Conservation (phyloP, 2,329 filamentous ascomycete genomes). For the Drechslera avenae region DNA sequence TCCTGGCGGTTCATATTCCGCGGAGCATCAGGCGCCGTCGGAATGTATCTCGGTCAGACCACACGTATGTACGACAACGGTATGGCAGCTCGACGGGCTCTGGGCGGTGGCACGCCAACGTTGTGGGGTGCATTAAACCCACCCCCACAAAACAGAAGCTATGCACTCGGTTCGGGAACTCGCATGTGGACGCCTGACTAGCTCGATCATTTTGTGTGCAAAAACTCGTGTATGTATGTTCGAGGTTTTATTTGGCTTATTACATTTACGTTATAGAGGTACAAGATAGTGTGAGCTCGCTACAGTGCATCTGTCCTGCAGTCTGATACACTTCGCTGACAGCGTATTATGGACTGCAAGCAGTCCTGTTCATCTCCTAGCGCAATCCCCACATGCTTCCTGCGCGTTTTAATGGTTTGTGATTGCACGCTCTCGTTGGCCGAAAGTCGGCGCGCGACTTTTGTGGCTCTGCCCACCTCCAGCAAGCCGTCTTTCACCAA, state of each 20-base stretch:
- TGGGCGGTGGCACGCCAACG: slow-evolving; percentile 11
- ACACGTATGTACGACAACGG: background rate
- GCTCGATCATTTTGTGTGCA: too few species aligned
- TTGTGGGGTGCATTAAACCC: slow-evolving; percentile 7
- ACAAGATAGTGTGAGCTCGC: background rate
- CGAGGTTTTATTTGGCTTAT: too few species aligned
- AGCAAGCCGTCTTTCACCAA: background rate
- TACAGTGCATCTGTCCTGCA: slow-evolving; percentile 1
- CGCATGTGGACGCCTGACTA: too few species aligned
- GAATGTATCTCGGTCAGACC: slow-evolving; percentile 3
- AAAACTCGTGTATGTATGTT: too few species aligned
- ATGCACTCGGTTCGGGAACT: too few species aligned
- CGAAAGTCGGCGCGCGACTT: slow-evolving; percentile 19
- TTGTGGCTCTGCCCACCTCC: background rate
- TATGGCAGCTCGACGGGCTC: slow-evolving; percentile 20
- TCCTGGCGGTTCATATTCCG: background rate
- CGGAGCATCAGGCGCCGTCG: background rate
- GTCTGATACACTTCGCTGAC: background rate
- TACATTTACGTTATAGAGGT: background rate
- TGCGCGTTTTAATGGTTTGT: background rate
- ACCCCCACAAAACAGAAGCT: slow-evolving; percentile 7
- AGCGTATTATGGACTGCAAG: slow-evolving; percentile 1
- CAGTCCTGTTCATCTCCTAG: background rate
- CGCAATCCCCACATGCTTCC: slow-evolving; percentile 5
- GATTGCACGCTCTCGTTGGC: slow-evolving; percentile 17